Percentiles rank a stretch among this genome's conserved stretches.
These are phyloP conservation scores for Cyclotella sp. DNA, from an alignment of 108 stramenopile species.

Conservation along the genomic window DNA sequence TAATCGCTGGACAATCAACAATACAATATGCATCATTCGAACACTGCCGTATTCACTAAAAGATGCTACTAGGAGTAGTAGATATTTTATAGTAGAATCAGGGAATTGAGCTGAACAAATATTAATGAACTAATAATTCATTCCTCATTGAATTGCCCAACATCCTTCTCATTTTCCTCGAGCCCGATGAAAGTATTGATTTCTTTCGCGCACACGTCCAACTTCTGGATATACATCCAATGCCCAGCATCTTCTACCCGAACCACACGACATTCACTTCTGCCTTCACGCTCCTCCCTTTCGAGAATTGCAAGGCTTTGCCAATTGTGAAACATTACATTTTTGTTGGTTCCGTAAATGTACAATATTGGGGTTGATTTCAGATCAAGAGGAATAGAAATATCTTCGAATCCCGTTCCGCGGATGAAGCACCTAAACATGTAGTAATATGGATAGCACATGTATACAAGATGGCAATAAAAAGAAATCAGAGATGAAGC, in stretches of 20 bases:
- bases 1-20: neutral
- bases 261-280: conserved; percentile 41
- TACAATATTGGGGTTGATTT: conserved; percentile 57
- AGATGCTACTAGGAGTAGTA: too few relatives aligned
- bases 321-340: conserved; percentile 56
- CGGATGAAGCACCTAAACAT: conserved; percentile 33
- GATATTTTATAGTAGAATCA: too few relatives aligned
- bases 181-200: conserved; percentile 27
- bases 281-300: conserved; percentile 44
- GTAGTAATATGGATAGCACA: conserved; percentile 51
- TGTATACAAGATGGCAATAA: conserved; percentile 40
- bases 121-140: too few relatives aligned
- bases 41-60: too few relatives aligned
- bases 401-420: neutral
- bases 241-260: conserved; percentile 54
- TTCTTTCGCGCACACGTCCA: conserved; percentile 32
- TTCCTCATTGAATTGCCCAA: too few relatives aligned
- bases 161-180: neutral
- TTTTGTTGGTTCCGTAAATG: conserved; percentile 57
- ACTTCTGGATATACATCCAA: conserved; percentile 61
- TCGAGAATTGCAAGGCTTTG: conserved; percentile 49
- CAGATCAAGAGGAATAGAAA: conserved; percentile 44
- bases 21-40: too few relatives aligned
- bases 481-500: neutral
- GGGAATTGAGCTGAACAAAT: too few relatives aligned